These are phyloP conservation scores for Trichothecium sympodiale DNA, from an alignment of 2,329 filamentous ascomycete genomes.

Conservation along the genomic window DNA sequence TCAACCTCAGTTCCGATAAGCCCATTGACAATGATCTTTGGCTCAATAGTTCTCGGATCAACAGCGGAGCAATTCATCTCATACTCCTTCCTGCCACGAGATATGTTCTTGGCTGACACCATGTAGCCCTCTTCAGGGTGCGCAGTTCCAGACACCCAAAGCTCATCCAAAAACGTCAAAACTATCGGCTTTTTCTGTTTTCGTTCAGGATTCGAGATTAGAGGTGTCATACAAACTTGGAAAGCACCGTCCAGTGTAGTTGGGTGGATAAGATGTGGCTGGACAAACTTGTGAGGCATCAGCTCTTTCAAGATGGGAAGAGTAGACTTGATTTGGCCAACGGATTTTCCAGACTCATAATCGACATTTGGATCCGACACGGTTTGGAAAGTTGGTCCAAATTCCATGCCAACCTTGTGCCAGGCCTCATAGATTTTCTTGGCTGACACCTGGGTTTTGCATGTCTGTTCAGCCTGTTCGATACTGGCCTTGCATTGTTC, in stretches of 20 bases:
- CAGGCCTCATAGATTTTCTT: slow-evolving; percentile 3
- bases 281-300: slow-evolving; percentile 6
- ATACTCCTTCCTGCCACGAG: slow-evolving; percentile 2
- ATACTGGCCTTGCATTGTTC: neutral
- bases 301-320: slow-evolving; percentile 1
- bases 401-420: slow-evolving; percentile 5
- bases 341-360: neutral
- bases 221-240: neutral
- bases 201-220: slow-evolving; percentile 1
- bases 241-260: slow-evolving; percentile 5
- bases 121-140: slow-evolving; percentile 3
- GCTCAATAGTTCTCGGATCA: too few relatives aligned
- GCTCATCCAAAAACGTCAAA: slow-evolving; percentile 1
- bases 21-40: too few relatives aligned
- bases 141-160: slow-evolving; percentile 5
- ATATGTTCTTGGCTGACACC: slow-evolving; percentile 2
- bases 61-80: neutral
- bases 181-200: slow-evolving; percentile 2
- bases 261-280: slow-evolving; percentile 7
- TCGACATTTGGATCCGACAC: slow-evolving; percentile 2
- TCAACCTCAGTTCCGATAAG: too few relatives aligned
- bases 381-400: slow-evolving; percentile 5
- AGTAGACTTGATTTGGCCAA: slow-evolving; percentile 1
- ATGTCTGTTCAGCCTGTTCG: neutral
- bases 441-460: slow-evolving; percentile 1